A percentile compares a stretch with the other conserved stretches of the same genome.
phyloP scores from a whole-genome alignment of 2,329 filamentous ascomycete genomes.

The Cercospora sojina region DNA sequence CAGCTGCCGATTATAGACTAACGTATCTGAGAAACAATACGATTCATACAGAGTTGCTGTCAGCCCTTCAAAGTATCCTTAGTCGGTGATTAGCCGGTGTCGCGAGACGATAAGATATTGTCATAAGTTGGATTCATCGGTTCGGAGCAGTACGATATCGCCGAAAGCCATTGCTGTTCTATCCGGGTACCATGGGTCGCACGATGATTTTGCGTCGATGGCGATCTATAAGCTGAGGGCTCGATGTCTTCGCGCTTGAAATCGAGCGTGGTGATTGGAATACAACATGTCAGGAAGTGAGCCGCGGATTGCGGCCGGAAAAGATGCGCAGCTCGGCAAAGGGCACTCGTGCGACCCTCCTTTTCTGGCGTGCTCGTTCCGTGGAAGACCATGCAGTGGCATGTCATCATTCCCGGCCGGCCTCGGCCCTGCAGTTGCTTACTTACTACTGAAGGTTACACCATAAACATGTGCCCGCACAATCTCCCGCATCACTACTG shows the following conservation, averaged over 20 bases:
- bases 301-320: not conserved
- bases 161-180: not conserved
- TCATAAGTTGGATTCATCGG: not conserved
- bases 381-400: not conserved
- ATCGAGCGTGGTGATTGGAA: not conserved
- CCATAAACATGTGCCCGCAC: conserved; percentile 1
- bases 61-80: not conserved
- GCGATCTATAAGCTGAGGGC: not conserved
- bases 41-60: not conserved
- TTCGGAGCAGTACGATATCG: not conserved
- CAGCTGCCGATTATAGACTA: not conserved
- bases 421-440: conserved; percentile 7
- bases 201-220: not conserved
- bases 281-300: not conserved
- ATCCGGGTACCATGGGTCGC: not conserved
- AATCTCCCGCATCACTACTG: not conserved
- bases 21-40: not conserved
- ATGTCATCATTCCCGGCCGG: conserved; percentile 3
- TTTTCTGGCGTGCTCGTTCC: conserved; percentile 10
- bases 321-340: conserved; percentile 4
- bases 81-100: not conserved
- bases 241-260: not conserved
- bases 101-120: not conserved
- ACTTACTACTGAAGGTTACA: not conserved
- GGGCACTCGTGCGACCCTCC: not conserved